Percentiles rank a stretch among this genome's conserved stretches.
These are phyloP conservation scores for Flaveria sonorensis DNA, from an alignment of 129 eudicot genomes.

Conservation along the genomic window DNA sequence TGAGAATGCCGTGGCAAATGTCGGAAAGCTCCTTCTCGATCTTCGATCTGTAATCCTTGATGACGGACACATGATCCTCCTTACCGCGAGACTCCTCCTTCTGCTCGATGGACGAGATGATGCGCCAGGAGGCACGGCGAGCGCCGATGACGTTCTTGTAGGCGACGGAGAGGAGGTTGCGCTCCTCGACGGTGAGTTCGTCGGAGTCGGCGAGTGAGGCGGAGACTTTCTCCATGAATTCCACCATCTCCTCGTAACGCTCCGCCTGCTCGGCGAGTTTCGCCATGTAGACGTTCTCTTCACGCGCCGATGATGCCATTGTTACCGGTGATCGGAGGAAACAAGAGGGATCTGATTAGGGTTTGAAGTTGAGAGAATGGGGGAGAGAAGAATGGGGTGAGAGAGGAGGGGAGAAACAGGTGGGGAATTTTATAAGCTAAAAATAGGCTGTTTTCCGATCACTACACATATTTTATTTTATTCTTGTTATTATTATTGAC, in stretches of 20 bases:
- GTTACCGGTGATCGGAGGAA: slow-evolving; percentile 24
- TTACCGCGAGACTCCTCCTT: slow-evolving; percentile 70
- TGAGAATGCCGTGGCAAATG: slow-evolving; percentile 67
- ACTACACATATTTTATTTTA: not conserved
- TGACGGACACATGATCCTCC: slow-evolving; percentile 55
- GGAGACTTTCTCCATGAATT: slow-evolving; percentile 76
- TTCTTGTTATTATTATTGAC: not conserved
- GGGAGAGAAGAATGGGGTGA: slow-evolving; percentile 31
- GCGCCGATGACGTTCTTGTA: slow-evolving; percentile 85
- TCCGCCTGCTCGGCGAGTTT: slow-evolving; percentile 82
- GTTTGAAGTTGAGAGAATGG: not conserved
- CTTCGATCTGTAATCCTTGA: slow-evolving; percentile 59
- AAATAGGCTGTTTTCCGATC: slow-evolving; percentile 16
- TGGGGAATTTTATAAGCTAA: slow-evolving; percentile 23
- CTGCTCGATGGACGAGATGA: slow-evolving; percentile 82
- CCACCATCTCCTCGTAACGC: slow-evolving; percentile 81
- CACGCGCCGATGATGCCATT: slow-evolving; percentile 50
- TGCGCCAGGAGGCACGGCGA: slow-evolving; percentile 79
- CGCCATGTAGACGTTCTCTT: slow-evolving; percentile 67
- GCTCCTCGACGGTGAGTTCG: slow-evolving; percentile 69
- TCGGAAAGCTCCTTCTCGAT: slow-evolving; percentile 62
- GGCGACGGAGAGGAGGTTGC: slow-evolving; percentile 75
- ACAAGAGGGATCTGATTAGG: slow-evolving; percentile 18
- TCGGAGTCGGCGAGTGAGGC: slow-evolving; percentile 47
- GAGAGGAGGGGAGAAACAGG: slow-evolving; percentile 39